Evolutionary conservation across 2,329 filamentous ascomycete species (phyloP).

Genomic region (Trichoderma oligosporum): DNA sequence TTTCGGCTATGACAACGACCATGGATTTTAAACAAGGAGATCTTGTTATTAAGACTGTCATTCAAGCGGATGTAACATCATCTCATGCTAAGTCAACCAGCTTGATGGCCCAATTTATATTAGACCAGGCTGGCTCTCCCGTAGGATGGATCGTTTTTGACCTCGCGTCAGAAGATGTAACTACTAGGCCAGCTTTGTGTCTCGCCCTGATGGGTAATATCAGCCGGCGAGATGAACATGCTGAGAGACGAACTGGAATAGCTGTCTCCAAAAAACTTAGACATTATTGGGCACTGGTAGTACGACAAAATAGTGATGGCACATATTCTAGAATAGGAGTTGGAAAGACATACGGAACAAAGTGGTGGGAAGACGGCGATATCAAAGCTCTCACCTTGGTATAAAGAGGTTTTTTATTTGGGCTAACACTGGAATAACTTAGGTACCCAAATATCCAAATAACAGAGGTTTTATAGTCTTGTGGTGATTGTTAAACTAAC

Average conservation of each 20-base stretch:
- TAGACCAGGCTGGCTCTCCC: neutral
- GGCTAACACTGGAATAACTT: too few species aligned
- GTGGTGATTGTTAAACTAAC: too few species aligned
- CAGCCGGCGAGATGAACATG: conserved; percentile 15
- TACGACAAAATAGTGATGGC: conserved; percentile 5
- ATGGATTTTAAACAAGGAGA: neutral
- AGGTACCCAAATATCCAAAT: too few species aligned
- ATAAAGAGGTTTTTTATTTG: too few species aligned
- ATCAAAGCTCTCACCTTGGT: neutral
- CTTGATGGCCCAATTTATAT: conserved; percentile 12
- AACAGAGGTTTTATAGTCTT: too few species aligned
- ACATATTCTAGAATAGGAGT: conserved; percentile 8
- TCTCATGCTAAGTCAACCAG: conserved; percentile 19
- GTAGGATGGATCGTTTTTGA: conserved; percentile 20
- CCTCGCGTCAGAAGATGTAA: neutral
- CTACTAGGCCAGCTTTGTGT: neutral
- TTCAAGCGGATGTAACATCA: conserved; percentile 11
- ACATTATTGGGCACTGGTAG: conserved; percentile 17
- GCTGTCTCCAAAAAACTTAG: conserved; percentile 12
- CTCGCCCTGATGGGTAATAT: conserved; percentile 17
- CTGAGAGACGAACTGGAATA: conserved; percentile 13
- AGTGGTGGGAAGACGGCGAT: conserved; percentile 16
- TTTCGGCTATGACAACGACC: neutral
- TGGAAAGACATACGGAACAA: conserved; percentile 16
- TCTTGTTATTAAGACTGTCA: neutral